Percentiles rank a stretch among this genome's conserved stretches.
phyloP scores from a whole-genome alignment of 2,329 filamentous ascomycete genomes.

The Pseudopyricularia javanii region DNA sequence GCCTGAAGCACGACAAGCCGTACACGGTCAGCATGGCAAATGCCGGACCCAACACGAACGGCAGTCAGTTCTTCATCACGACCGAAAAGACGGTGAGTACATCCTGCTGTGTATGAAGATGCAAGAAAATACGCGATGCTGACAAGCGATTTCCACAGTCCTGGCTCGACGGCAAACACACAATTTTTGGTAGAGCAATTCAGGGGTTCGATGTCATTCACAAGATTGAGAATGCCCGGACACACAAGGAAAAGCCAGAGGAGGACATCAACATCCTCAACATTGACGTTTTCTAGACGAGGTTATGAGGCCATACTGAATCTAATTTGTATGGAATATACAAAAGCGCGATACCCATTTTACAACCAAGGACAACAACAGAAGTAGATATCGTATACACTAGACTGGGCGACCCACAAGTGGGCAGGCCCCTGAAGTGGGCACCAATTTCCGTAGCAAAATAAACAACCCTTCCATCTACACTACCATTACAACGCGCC shows the following conservation, averaged over 20 bases:
- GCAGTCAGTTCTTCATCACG: constrained; percentile 95
- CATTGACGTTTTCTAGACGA: constrained; percentile 47
- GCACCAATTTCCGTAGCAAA: no score
- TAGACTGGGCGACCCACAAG: no score
- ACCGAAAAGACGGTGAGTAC: constrained; percentile 77
- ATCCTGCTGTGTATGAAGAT: not conserved
- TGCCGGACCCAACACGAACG: constrained; percentile 88
- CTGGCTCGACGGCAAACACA: constrained; percentile 94
- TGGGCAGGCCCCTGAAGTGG: no score
- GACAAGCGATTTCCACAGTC: constrained; percentile 32
- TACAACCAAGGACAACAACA: no score
- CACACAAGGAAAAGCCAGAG: constrained; percentile 84
- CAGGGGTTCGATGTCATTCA: constrained; percentile 90
- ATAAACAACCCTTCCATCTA: no score
- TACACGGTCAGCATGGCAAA: constrained; percentile 98
- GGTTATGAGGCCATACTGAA: not conserved
- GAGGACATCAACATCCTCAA: constrained; percentile 97
- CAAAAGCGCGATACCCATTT: not conserved
- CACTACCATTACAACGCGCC: no score
- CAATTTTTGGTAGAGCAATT: constrained; percentile 83
- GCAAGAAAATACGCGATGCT: not conserved
- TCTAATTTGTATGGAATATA: not conserved
- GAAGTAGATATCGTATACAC: no score
- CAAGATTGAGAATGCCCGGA: constrained; percentile 83
- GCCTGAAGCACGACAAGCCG: constrained; percentile 83